Base-by-base conservation (phyloP, 1,139 yeast species). In the Zygosaccharomyces sapae region DNA sequence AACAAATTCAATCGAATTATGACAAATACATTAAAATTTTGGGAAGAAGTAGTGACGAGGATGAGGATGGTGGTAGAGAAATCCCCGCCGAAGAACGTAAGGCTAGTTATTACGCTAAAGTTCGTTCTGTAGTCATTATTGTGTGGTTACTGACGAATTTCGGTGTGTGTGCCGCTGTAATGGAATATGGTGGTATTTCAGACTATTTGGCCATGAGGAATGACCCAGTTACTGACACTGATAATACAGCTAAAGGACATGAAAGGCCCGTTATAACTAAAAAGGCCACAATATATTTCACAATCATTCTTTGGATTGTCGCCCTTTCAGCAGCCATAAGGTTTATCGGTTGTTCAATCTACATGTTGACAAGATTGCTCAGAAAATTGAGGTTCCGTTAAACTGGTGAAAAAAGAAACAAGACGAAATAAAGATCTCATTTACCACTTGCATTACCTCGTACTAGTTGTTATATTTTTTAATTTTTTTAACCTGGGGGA, bases 101-200 rank as follows among this genome's bases (percentile, higher is more conserved):
- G 56, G 86, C 86, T 57, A 86, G 84, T 64, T 87, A 81, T 64
- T 81, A 80, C 61, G 85, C 86, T 0, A 80, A 77, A 53, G 75
- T 86, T 63, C 77, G 96, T 66, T 86, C 95, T 4, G 77, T 85
- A 75, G 81, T 90, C 6, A 86, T 87, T 33, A 75, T 86, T 51
- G 70, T 83, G n/a, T 87, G 96, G 96, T 80, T 86, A 66, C 70
- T 86, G 48, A 75, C 88, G 13, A 87, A 87, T 63, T 83, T 84
- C 51, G 74, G 81, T 19, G 72, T 87, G 41, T 77, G 83, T 44
- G 86, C 92, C 5, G 73, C 83, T 6, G 89, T 87, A 1, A 67
- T 81, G 49, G 79, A 79, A 56, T 79, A 85, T 6, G 87, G 84
- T 52, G 86, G 86, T 25, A 62, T 70, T 20, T 63, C 65, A 19